These are phyloP conservation scores for Botrytis sinoallii DNA, from an alignment of 2,329 filamentous ascomycete species.

Conservation along the genomic window DNA sequence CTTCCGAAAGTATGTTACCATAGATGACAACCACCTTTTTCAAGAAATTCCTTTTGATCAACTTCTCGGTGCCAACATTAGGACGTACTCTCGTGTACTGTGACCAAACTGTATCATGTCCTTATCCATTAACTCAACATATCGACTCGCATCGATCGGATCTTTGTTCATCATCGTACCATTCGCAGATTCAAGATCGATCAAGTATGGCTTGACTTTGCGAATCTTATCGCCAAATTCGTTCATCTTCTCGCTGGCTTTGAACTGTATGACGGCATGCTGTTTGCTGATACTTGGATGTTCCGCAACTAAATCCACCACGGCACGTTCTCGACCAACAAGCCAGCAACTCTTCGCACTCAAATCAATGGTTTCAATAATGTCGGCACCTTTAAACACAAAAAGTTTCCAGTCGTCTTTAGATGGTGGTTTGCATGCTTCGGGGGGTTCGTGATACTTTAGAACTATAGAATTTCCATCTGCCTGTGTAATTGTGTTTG, in stretches of 20 bases:
- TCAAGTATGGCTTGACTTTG: conserved; percentile 79
- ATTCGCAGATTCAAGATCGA: conserved; percentile 92
- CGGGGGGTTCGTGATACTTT: conserved; percentile 94
- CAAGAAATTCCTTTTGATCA: conserved; percentile 5
- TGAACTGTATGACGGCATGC: conserved; percentile 92
- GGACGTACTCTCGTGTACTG: conserved; percentile 89
- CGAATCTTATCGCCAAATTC: conserved; percentile 83
- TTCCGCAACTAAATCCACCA: conserved; percentile 81
- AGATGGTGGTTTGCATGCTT: conserved; percentile 81
- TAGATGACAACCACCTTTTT: background rate
- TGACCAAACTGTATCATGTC: conserved; percentile 87
- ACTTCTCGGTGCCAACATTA: conserved; percentile 64
- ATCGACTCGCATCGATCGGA: conserved; percentile 69
- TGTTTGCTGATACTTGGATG: conserved; percentile 94
- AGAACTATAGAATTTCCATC: conserved; percentile 74
- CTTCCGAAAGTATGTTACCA: background rate
- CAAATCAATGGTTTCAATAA: conserved; percentile 79
- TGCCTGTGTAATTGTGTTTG: conserved; percentile 71
- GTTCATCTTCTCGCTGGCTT: conserved; percentile 76
- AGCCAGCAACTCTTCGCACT: conserved; percentile 82
- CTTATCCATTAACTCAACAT: conserved; percentile 81
- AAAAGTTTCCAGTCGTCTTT: conserved; percentile 85
- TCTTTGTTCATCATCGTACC: conserved; percentile 81
- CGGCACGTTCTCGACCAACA: conserved; percentile 72
- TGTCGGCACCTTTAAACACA: conserved; percentile 80